Evolutionary conservation across 495 filamentous ascomycete genomes (phyloP), one percentile per base, ranked within the genome.

Genomic region (Neurospora africana): DNA sequence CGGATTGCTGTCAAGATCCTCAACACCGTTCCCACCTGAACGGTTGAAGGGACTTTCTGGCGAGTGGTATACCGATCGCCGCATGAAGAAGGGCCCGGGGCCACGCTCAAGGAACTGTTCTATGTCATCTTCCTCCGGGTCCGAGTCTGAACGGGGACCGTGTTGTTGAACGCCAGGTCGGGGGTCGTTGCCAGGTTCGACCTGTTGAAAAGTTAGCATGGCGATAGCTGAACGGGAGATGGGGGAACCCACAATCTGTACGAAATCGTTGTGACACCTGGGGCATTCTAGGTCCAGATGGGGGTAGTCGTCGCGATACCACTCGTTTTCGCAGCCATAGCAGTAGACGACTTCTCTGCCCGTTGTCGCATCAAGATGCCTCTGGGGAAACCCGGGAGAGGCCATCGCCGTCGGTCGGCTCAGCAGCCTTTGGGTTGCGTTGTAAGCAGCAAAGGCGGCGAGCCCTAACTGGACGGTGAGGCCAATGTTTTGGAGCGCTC

Each of bases 271-370:
- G 15, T 84, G 72, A 77, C 95, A 99, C 9, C 81, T 77, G n/a
- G 94, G 94, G 74, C 95, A 99, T 15, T 79, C 79, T 69, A 97
- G 80, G 40, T 72, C 73, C 37, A 86, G 87, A 9, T 65, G 53
- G 7, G 53, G 53, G 74, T 85, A 83, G 71, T 91, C 85, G 75
- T 92, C 87, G 70, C 87, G 83, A 72, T 88, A 90, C 93, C 92
- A 98, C 75, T 97, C 91, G 65, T 90, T 84, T 43, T 85, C 75
- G 83, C 95, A 98, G 40, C 81, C 75, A 80, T 98, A 93, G 79
- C 95, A 99, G 76, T 86, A 92, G 67, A 97, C 89, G 27, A 93
- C 83, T 79, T 96, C 91, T 74, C 88, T 82, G 69, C 81, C 83
- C 9, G 73, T 70, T 15, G 77, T 75, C 61, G 83, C 83, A 73